Conservation (phyloP, 352 stramenopile genomes). For the Phytophthora rubi region DNA sequence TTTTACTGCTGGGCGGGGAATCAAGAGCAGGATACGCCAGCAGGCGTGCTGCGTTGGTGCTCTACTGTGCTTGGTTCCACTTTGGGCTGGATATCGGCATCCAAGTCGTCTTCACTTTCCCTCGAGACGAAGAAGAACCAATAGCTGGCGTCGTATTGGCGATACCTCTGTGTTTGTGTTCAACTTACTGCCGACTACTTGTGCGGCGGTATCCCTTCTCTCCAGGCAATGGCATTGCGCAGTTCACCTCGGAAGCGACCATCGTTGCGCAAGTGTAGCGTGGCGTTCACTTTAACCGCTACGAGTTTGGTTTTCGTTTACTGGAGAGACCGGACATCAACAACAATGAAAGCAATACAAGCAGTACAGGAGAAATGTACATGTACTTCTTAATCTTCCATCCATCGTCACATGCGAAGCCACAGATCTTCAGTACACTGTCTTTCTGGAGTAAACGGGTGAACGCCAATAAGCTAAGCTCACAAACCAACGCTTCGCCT, state of each 20-base stretch:
- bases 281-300: constrained; percentile 3
- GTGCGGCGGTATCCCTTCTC: constrained; percentile 68
- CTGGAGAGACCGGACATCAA: no score
- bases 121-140: no score
- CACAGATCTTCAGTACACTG: constrained; percentile 42
- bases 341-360: background rate
- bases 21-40: no score
- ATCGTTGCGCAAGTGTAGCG: constrained; percentile 15
- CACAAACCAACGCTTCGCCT: background rate
- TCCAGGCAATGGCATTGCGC: constrained; percentile 64
- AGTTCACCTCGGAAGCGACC: constrained; percentile 46
- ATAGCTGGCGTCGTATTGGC: no score
- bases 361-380: background rate
- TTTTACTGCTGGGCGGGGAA: no score
- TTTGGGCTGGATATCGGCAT: no score
- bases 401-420: constrained; percentile 16
- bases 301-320: background rate
- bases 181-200: no score
- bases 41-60: no score
- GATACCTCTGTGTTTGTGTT: no score
- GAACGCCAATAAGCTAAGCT: constrained; percentile 19
- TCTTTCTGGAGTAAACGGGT: constrained; percentile 25
- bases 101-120: no score
- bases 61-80: no score
- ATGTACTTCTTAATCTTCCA: background rate